phyloP scores from a whole-genome alignment of 2,329 filamentous ascomycete species.

The Clarireedia hainanense region DNA sequence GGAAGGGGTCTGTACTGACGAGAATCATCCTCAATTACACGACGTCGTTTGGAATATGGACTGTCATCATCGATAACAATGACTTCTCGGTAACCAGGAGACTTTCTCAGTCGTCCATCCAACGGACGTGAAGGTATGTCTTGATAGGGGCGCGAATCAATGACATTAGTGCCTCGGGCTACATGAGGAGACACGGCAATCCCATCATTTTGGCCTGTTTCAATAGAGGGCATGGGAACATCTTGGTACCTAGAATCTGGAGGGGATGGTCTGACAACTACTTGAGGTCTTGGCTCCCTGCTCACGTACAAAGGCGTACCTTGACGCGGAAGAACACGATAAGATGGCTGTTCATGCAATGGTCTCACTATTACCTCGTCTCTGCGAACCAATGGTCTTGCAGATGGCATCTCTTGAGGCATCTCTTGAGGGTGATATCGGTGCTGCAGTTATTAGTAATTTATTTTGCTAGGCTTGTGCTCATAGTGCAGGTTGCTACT shows the following conservation, averaged over 20 bases:
- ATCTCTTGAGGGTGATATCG: slow-evolving; percentile 15
- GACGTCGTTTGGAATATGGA: slow-evolving; percentile 25
- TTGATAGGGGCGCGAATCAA: slow-evolving; percentile 12
- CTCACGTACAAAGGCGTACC: slow-evolving; percentile 12
- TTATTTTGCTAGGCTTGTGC: background rate
- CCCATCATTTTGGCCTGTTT: slow-evolving; percentile 20
- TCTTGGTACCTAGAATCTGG: slow-evolving; percentile 25
- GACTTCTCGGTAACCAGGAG: slow-evolving; percentile 22
- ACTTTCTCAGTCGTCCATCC: slow-evolving; percentile 15
- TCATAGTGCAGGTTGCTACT: background rate
- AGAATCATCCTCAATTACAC: slow-evolving; percentile 23
- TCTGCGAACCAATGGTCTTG: slow-evolving; percentile 12
- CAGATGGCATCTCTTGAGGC: slow-evolving; percentile 13
- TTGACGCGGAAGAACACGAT: slow-evolving; percentile 15
- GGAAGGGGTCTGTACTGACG: slow-evolving; percentile 22
- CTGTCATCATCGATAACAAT: slow-evolving; percentile 27
- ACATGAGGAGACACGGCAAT: slow-evolving; percentile 13
- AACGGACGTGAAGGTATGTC: slow-evolving; percentile 16
- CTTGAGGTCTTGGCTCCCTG: slow-evolving; percentile 21
- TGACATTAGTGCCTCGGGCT: slow-evolving; percentile 15
- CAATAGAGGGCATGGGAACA: slow-evolving; percentile 29
- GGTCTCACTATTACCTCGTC: slow-evolving; percentile 24
- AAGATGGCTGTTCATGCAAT: slow-evolving; percentile 17
- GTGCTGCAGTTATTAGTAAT: slow-evolving; percentile 7
- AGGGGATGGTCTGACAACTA: slow-evolving; percentile 25